phyloP scores from a whole-genome alignment of 202 grass and related monocot species.

The Schoenoplectus triqueter region DNA sequence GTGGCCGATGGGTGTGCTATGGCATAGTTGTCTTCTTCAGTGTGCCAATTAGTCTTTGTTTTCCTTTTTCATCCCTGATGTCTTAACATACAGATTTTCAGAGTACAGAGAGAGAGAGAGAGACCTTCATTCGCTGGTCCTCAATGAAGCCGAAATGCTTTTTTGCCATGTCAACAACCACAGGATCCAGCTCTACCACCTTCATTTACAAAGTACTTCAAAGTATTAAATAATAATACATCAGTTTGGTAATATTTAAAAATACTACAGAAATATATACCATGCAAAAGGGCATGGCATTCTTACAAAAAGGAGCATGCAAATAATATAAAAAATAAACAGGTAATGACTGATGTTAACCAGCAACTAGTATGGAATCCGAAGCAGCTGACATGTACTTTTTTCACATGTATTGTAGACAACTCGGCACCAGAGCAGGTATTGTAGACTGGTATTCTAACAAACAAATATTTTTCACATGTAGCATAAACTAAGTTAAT shows the following conservation, averaged over 20 bases:
- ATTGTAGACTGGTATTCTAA: constrained; percentile 13
- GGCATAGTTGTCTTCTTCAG: neutral
- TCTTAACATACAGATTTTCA: neutral
- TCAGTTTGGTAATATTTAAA: neutral
- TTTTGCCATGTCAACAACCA: constrained; percentile 74
- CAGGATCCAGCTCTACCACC: constrained; percentile 89
- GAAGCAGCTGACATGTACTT: neutral
- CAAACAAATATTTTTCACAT: neutral
- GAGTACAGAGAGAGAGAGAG: neutral
- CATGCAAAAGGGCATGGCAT: neutral
- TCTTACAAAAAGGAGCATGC: neutral
- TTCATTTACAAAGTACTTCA: constrained; percentile 9
- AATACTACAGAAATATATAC: neutral
- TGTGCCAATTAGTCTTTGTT: neutral
- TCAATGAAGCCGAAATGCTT: constrained; percentile 72
- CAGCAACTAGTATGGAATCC: neutral
- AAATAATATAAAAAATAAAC: constrained; percentile 20
- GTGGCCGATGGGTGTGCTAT: neutral
- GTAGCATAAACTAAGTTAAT: neutral
- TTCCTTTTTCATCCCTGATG: neutral
- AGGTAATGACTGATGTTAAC: constrained; percentile 18
- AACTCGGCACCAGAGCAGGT: neutral
- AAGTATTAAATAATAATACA: constrained; percentile 6
- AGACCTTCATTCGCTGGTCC: constrained; percentile 81
- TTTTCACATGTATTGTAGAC: too few relatives aligned